Conservation (phyloP, 2,329 filamentous ascomycete genomes). For the Diaporthe ampelina region DNA sequence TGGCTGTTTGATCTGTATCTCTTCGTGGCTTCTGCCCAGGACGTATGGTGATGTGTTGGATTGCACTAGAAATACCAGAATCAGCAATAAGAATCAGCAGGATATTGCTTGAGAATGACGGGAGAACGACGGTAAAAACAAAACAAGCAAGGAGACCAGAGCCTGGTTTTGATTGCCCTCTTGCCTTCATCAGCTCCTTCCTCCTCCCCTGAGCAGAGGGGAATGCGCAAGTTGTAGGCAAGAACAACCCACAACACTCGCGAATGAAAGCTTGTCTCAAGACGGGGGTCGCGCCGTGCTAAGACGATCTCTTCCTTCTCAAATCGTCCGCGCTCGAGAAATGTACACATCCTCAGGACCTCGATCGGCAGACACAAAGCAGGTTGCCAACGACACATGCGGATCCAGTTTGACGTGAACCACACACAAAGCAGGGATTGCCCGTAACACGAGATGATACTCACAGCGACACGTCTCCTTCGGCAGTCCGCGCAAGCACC, state of each 20-base stretch:
- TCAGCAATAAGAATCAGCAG: neutral
- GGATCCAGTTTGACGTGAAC: neutral
- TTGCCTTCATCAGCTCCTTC: neutral
- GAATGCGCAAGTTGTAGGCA: neutral
- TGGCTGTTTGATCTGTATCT: conserved; percentile 70
- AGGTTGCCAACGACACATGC: neutral
- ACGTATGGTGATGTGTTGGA: conserved; percentile 72
- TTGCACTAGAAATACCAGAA: conserved; percentile 61
- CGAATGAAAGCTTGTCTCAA: neutral
- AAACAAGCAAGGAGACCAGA: neutral
- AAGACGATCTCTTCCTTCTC: neutral
- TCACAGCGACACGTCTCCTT: conserved; percentile 70
- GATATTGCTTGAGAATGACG: too few species aligned
- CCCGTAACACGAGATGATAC: conserved; percentile 48
- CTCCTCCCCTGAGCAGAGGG: neutral
- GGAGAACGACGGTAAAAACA: too few species aligned
- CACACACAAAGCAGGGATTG: neutral
- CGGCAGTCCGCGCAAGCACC: conserved; percentile 71
- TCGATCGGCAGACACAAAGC: neutral
- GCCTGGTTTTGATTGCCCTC: neutral
- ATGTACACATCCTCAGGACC: neutral
- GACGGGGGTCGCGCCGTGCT: neutral
- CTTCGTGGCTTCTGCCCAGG: conserved; percentile 69
- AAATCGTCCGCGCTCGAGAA: neutral
- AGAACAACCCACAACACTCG: neutral